Conservation (phyloP, 805 yeast species). For the Jamesozyma lodderae region DNA sequence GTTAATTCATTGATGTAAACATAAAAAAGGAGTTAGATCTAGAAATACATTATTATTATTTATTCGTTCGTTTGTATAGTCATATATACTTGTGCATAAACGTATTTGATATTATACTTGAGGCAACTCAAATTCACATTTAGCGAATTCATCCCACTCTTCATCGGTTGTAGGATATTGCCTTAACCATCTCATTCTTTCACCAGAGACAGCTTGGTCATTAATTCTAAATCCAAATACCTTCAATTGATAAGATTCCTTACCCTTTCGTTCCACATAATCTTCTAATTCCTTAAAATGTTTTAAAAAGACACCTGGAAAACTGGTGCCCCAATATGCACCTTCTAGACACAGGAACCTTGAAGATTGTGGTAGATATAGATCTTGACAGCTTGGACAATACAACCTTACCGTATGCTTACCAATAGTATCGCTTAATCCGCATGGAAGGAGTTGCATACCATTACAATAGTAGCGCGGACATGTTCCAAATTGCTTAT, state of each 20-base stretch:
- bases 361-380: slow-evolving; percentile 81
- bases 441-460: slow-evolving; percentile 84
- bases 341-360: slow-evolving; percentile 87
- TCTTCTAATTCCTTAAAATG: slow-evolving; percentile 85
- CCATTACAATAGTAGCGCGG: slow-evolving; percentile 86
- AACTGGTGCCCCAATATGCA: slow-evolving; percentile 92
- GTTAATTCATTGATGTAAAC: slow-evolving; percentile 43
- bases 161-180: slow-evolving; percentile 56
- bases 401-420: slow-evolving; percentile 84
- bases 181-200: slow-evolving; percentile 94
- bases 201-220: slow-evolving; percentile 69
- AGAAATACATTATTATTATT: neutral
- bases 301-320: slow-evolving; percentile 85
- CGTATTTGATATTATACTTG: neutral
- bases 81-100: slow-evolving; percentile 1
- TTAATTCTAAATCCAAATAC: slow-evolving; percentile 82
- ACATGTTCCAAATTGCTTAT: slow-evolving; percentile 83
- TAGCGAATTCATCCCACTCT: slow-evolving; percentile 53
- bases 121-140: slow-evolving; percentile 58
- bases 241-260: slow-evolving; percentile 51
- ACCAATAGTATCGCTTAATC: slow-evolving; percentile 84
- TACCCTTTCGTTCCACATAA: slow-evolving; percentile 55
- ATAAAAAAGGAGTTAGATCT: neutral
- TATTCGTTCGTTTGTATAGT: neutral
- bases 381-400: slow-evolving; percentile 91